phyloP scores from a whole-genome alignment of 768 basidiomycete genomes.

The Mycena metata region DNA sequence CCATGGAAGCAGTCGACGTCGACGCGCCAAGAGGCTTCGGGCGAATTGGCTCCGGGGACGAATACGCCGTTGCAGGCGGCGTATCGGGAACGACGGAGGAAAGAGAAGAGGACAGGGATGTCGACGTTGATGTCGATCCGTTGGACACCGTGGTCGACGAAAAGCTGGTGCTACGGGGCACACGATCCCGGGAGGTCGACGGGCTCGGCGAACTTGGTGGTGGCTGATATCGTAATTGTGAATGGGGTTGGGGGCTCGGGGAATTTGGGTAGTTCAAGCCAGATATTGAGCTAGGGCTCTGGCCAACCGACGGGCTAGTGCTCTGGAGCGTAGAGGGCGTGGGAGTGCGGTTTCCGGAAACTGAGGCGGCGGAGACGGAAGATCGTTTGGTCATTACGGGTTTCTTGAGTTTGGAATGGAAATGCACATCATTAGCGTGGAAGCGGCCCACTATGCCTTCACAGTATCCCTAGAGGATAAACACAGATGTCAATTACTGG shows the following conservation, averaged over 20 bases:
- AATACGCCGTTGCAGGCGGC: constrained; percentile 22
- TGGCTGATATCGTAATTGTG: constrained; percentile 26
- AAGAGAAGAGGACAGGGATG: constrained; percentile 23
- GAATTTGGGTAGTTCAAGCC: constrained; percentile 7
- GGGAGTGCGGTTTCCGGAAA: constrained; percentile 34
- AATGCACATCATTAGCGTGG: constrained; percentile 70
- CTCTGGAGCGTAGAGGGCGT: constrained; percentile 27
- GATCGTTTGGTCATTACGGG: constrained; percentile 82
- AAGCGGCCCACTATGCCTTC: constrained; percentile 91
- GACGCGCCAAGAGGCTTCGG: constrained; percentile 29
- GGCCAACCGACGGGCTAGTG: constrained; percentile 17
- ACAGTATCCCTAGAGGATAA: constrained; percentile 75
- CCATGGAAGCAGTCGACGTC: constrained; percentile 29
- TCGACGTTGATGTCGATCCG: constrained; percentile 8
- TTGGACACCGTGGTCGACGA: constrained; percentile 31
- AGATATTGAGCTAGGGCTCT: constrained; percentile 19
- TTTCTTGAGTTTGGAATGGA: constrained; percentile 82
- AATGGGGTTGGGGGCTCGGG: constrained; percentile 16
- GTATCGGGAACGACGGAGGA: constrained; percentile 25
- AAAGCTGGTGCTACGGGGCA: constrained; percentile 29
- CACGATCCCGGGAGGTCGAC: constrained; percentile 29
- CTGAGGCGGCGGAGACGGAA: constrained; percentile 49
- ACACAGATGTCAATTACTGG: constrained; percentile 5
- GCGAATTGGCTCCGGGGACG: constrained; percentile 28
- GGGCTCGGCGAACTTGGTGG: constrained; percentile 37